These are phyloP conservation scores for Litchi chinensis DNA, from an alignment of 345 rosid species.

Conservation along the genomic window DNA sequence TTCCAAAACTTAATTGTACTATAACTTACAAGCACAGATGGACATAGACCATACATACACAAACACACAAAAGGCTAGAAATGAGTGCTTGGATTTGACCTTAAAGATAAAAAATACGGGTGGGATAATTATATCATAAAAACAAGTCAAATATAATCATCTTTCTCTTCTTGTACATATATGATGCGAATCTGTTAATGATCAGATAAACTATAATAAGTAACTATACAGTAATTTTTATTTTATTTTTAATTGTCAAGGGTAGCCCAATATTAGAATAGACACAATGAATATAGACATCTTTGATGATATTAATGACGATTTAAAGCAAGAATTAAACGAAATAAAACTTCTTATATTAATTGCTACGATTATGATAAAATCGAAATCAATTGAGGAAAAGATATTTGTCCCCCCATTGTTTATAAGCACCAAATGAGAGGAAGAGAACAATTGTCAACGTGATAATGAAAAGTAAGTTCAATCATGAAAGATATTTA, in stretches of 20 bases:
- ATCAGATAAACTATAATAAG: not conserved
- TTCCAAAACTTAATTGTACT: not conserved
- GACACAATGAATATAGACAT: not conserved
- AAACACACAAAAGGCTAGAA: not conserved
- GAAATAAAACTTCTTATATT: not conserved
- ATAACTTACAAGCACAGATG: not conserved
- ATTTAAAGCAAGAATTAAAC: not conserved
- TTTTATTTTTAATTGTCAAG: too few species aligned
- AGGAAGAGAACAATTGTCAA: slow-evolving; percentile 8
- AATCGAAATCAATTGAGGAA: slow-evolving; percentile 9
- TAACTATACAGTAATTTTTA: not conserved
- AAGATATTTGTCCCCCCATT: not conserved
- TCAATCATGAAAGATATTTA: slow-evolving; percentile 20
- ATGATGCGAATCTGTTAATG: not conserved
- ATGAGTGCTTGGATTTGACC: too few species aligned
- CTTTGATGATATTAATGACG: not conserved
- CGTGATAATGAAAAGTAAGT: slow-evolving; percentile 20
- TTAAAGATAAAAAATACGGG: not conserved
- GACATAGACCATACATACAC: not conserved
- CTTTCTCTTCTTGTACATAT: not conserved
- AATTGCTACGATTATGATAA: not conserved
- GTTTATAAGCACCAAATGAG: not conserved
- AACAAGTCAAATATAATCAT: slow-evolving; percentile 15
- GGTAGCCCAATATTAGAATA: not conserved
- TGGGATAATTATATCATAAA: not conserved